Evolutionary conservation across 2,329 filamentous ascomycete genomes (phyloP).

Genomic region (Elsinoe batatas): DNA sequence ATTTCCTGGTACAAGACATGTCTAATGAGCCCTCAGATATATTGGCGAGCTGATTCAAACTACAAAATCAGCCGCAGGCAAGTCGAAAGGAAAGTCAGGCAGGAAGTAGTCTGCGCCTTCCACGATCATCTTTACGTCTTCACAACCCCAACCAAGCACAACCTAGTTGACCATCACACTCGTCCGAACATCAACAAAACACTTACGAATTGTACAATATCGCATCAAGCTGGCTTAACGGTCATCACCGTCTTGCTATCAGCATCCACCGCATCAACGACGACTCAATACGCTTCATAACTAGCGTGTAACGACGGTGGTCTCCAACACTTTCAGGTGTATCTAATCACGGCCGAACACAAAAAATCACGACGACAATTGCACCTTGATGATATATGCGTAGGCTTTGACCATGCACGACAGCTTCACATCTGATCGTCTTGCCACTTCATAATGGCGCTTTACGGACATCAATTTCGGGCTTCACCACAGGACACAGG

Average conservation of each 20-base stretch:
- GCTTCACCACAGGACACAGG: not conserved
- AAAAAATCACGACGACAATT: not conserved
- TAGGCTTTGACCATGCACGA: not conserved
- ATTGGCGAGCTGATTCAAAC: constrained; percentile 90
- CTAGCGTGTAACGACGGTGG: not conserved
- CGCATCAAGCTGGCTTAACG: not conserved
- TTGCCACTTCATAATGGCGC: not conserved
- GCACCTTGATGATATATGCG: not conserved
- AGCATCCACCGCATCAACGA: not conserved
- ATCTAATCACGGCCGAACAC: not conserved
- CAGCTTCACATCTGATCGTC: not conserved
- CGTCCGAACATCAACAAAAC: not conserved
- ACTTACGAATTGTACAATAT: not conserved
- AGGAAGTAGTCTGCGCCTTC: not conserved
- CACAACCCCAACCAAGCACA: not conserved
- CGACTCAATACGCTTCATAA: not conserved
- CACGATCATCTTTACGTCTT: not conserved
- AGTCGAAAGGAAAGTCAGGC: constrained; percentile 37
- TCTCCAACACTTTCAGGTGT: not conserved
- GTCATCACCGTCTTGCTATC: not conserved
- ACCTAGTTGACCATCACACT: not conserved
- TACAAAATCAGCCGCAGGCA: constrained; percentile 45
- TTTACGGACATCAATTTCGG: not conserved
- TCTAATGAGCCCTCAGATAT: constrained; percentile 51
- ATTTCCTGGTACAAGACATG: not conserved